Base-by-base conservation (phyloP, 306 rosid species). In the Arachis hypogaea region DNA sequence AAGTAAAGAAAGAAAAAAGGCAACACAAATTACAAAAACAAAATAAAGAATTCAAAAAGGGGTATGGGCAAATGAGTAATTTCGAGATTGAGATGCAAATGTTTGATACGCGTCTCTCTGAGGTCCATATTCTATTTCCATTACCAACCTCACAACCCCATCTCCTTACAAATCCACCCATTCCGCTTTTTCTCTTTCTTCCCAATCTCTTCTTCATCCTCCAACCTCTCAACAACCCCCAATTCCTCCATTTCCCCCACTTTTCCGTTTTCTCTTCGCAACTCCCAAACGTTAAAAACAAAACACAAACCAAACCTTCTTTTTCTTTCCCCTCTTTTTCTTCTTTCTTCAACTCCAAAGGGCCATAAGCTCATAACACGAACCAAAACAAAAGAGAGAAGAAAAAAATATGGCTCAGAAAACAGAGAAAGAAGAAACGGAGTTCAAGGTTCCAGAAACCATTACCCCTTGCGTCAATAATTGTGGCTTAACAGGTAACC, bases 341-440 rank as follows among this genome's bases (percentile, higher is more conserved):
- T 38, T 44, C 50, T 64, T 50, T 36, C 63, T 54, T 66, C 44
- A 7, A 50, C 42, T 40, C 62, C 22, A 78, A 66, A 73, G 76
- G 59, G 46, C 28, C 62, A 30, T 78, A 66, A 73, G 76, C 63
- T 46, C 28, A 11, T 4, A 11, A 3, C n/a, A 7, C 58, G 22
- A 52, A n/a, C 4, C 58, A 3, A 43, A 6, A 43, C 9, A 6
- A 6, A 6, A 43, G 2, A 43, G 8, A 5, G 7, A 7, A 6
- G 46, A 43, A 43, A 6, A 6, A 5, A 43, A 43, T 11, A 83
- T 89, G 97, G 92, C 91, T 44, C 96, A 89, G 80, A 89, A 92
- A 54, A 82, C 96, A 6, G 97, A 81, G 72, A 84, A 90, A 76
- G 97, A 92, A 63, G 97, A 92, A 81, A 83, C 92, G 42, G 97